Conservation (phyloP, 2,329 filamentous ascomycete genomes). For the Talaromyces albobiverticillius region DNA sequence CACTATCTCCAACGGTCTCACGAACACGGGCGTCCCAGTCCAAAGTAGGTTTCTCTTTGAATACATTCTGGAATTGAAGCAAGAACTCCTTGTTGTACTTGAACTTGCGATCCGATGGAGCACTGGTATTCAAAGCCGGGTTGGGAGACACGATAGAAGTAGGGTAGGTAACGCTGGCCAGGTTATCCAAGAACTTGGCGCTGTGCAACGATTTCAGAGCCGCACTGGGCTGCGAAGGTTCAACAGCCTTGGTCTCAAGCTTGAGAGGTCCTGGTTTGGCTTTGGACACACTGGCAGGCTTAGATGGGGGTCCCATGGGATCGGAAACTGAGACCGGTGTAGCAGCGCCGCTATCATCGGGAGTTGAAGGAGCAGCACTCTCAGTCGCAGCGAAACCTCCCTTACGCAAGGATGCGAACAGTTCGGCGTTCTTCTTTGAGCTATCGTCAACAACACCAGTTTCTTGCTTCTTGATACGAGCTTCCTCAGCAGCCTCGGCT, state of each 20-base stretch:
- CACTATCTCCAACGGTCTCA: slow-evolving; percentile 75
- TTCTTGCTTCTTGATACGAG: slow-evolving; percentile 40
- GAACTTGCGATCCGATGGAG: slow-evolving; percentile 74
- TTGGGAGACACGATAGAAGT: slow-evolving; percentile 83
- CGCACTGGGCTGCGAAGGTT: slow-evolving; percentile 88
- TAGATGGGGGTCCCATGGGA: slow-evolving; percentile 50
- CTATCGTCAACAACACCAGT: slow-evolving; percentile 29
- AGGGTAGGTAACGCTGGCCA: slow-evolving; percentile 78
- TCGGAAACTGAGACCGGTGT: slow-evolving; percentile 45
- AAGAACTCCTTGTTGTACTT: slow-evolving; percentile 96
- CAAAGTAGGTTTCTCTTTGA: slow-evolving; percentile 91
- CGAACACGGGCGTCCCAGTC: slow-evolving; percentile 91
- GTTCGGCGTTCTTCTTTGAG: slow-evolving; percentile 33
- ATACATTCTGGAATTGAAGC: slow-evolving; percentile 92
- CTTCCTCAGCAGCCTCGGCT: slow-evolving; percentile 47
- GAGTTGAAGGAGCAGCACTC: slow-evolving; percentile 30
- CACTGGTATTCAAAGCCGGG: slow-evolving; percentile 75
- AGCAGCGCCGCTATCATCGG: slow-evolving; percentile 43
- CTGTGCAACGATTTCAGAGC: slow-evolving; percentile 91
- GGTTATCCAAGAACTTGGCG: slow-evolving; percentile 79
- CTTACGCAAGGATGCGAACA: slow-evolving; percentile 45
- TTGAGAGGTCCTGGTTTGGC: slow-evolving; percentile 87
- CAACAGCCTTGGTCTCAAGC: slow-evolving; percentile 78
- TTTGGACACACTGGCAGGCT: slow-evolving; percentile 60
- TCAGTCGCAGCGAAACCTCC: slow-evolving; percentile 33